phyloP scores from a whole-genome alignment of 2,329 filamentous ascomycete species.

The Neopestalotiopsis clavispora region DNA sequence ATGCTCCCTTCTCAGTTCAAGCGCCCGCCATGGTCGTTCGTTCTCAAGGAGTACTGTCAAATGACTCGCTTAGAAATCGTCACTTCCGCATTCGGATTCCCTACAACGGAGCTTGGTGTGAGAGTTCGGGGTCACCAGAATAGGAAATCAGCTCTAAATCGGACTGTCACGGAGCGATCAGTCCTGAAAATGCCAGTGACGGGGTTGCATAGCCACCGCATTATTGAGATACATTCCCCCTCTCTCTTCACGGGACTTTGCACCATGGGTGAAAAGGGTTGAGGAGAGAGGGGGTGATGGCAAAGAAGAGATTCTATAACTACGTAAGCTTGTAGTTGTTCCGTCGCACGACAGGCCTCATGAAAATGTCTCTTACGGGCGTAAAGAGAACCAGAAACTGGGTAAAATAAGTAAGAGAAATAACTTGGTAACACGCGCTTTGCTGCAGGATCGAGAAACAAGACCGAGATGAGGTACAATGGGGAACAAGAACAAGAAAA shows the following conservation, averaged over 20 bases:
- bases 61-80: not conserved
- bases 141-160: not conserved
- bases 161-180: not conserved
- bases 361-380: conserved; percentile 21
- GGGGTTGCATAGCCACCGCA: too few species aligned
- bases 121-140: not conserved
- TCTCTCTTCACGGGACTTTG: not conserved
- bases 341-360: conserved; percentile 15
- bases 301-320: not conserved
- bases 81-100: not conserved
- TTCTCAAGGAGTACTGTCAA: not conserved
- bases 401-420: not conserved
- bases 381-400: conserved; percentile 17
- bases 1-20: not conserved
- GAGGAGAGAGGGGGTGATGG: not conserved
- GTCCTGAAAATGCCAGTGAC: not conserved
- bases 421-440: conserved; percentile 30
- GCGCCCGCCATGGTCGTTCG: not conserved
- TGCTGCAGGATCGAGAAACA: conserved; percentile 40
- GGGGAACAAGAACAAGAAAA: not conserved
- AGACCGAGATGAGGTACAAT: conserved; percentile 39
- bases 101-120: not conserved
- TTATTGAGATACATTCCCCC: not conserved
- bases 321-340: conserved; percentile 7
- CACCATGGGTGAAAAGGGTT: not conserved